Base-by-base conservation (phyloP, 1,284 basidiomycete genomes). In the Microbotryomycetes sp. region DNA sequence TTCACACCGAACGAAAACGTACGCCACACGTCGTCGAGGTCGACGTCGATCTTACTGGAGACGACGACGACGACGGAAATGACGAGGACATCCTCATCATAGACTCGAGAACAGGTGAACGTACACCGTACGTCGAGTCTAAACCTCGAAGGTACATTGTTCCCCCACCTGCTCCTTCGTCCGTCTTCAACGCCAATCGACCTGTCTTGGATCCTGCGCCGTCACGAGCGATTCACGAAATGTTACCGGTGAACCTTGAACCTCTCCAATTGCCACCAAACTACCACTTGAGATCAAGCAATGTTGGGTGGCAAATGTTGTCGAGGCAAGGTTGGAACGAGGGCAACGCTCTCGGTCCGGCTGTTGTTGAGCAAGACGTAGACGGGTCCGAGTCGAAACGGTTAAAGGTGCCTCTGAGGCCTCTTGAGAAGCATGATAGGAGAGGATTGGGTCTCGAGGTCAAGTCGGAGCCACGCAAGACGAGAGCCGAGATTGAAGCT, bases 371-470 rank as follows among this genome's bases (percentile, higher is more conserved):
- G 18, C 23, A 4, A 27, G 7, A 18, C 9, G 9, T 3, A 6
- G 28, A 11, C 24, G 30, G 3, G n/a, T 23, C 3, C 30, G 52
- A 30, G 23, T 52, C 41, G 18, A 11, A 26, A 15, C 24, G 54
- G 5, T 55, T 65, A n/a, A 52, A 47, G 13, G 64, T 65, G 18
- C 64, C 64, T 5, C 52, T 65, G 18, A 45, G 52, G 3, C 54
- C 60, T 5, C 30, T 55, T 35, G 64, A 65, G 55, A 65, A 65
- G 35, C 58, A 53, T 21, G 64, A 65, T 47, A 53, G 64, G 15
- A 11, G 15, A 16, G 64, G 64, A 24, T 29, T 65, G n/a, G 64
- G 64, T 2, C 3, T n/a, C 4, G 48, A 48, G 0, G 49, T 18
- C 18, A 4, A 3, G 15, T 27, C 18, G 23, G 28, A 18, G 23